phyloP scores from a whole-genome alignment of 345 rosid genomes.

The Lepidium didymum region DNA sequence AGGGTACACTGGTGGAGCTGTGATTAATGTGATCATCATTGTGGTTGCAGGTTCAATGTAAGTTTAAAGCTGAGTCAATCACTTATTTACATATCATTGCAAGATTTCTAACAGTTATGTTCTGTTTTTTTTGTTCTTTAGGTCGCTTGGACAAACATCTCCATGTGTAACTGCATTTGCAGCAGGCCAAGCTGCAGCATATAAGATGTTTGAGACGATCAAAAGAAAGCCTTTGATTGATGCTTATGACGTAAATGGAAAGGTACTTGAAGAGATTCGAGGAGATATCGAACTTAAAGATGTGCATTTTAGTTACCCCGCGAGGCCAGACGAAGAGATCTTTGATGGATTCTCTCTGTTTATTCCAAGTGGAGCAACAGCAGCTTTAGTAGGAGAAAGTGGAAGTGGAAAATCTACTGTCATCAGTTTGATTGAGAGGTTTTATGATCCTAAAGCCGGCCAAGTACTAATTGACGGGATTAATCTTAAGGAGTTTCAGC shows the following conservation, averaged over 20 bases:
- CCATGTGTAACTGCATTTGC: constrained; percentile 51
- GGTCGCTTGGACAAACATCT: constrained; percentile 68
- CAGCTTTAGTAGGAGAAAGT: constrained; percentile 68
- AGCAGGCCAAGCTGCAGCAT: constrained; percentile 60
- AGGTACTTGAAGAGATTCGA: constrained; percentile 30
- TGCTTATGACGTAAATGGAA: constrained; percentile 38
- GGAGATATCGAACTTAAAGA: constrained; percentile 56
- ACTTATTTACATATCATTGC: too few species aligned
- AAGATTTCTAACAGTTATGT: too few species aligned
- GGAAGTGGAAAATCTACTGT: constrained; percentile 73
- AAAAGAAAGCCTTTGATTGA: constrained; percentile 50
- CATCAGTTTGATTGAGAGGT: constrained; percentile 63
- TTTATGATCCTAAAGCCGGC: constrained; percentile 53
- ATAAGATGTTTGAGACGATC: constrained; percentile 56
- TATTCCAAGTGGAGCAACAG: constrained; percentile 45
- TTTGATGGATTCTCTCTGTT: constrained; percentile 44
- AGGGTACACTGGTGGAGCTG: constrained; percentile 57
- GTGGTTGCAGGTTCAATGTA: constrained; percentile 48
- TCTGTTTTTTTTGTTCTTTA: too few species aligned
- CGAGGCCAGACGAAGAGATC: constrained; percentile 52
- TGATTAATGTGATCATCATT: constrained; percentile 42
- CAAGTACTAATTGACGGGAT: constrained; percentile 53
- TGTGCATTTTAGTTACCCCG: constrained; percentile 57
- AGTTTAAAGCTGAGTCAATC: too few species aligned
- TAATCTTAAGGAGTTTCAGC: constrained; percentile 48